Evolutionary conservation across 805 yeast species (phyloP).

Genomic region (Candida boleticola): DNA sequence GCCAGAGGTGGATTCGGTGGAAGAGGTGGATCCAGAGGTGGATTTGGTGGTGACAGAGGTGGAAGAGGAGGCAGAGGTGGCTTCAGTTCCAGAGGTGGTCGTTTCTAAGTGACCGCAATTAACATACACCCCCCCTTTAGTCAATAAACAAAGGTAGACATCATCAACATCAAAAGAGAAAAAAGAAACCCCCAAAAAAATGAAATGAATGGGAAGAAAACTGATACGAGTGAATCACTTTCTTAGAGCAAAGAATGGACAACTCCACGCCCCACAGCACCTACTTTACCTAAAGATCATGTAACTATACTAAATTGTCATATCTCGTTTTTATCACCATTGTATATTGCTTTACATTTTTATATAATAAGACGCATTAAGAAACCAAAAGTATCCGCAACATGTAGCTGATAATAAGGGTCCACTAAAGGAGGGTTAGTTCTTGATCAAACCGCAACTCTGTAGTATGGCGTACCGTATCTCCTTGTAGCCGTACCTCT

Average conservation of each 20-base stretch:
- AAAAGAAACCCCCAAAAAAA: no score
- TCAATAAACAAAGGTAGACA: no score
- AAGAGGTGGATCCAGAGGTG: constrained; percentile 39
- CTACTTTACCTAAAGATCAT: not conserved
- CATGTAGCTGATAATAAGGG: no score
- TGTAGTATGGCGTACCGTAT: constrained; percentile 51
- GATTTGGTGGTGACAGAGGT: constrained; percentile 36
- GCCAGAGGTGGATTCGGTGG: constrained; percentile 41
- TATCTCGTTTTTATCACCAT: not conserved
- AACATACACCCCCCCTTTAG: constrained; percentile 13
- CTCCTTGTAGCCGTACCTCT: constrained; percentile 54
- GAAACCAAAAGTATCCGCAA: no score
- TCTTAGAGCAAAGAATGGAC: no score
- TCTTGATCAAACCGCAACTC: constrained; percentile 43
- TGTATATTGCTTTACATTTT: constrained; percentile 4
- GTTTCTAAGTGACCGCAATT: constrained; percentile 12
- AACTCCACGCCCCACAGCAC: no score
- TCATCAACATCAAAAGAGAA: no score
- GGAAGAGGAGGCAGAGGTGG: constrained; percentile 44
- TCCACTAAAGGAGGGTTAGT: no score
- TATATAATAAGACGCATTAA: constrained; percentile 4
- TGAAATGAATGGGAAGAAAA: no score
- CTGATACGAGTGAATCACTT: no score
- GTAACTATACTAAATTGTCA: not conserved
- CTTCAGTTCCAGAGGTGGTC: constrained; percentile 7